Evolutionary conservation across 352 stramenopile genomes (phyloP).

Genomic region (Phytophthora vignae): DNA sequence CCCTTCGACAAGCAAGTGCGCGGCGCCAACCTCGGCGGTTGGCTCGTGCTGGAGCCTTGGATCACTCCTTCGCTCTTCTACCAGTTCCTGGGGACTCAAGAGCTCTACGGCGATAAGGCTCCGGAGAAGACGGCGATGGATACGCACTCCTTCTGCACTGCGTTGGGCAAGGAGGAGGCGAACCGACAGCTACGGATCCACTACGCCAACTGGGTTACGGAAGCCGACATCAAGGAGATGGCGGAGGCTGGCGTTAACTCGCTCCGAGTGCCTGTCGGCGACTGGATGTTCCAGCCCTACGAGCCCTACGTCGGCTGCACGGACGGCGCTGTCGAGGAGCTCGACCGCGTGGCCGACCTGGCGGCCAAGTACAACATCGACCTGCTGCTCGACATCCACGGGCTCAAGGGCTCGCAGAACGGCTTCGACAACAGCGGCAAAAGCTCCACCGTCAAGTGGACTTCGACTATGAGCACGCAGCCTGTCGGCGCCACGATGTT

Average conservation of each 20-base stretch:
- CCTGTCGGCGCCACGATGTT: conserved; percentile 21
- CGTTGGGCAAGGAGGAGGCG: conserved; percentile 86
- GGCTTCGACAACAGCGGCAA: conserved; percentile 96
- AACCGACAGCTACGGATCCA: conserved; percentile 93
- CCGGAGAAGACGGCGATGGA: conserved; percentile 91
- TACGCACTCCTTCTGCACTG: conserved; percentile 90
- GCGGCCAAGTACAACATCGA: conserved; percentile 85
- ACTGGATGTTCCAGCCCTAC: conserved; percentile 96
- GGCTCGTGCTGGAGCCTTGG: conserved; percentile 47
- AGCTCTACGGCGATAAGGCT: conserved; percentile 73
- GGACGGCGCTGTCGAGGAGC: conserved; percentile 90
- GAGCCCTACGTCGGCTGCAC: conserved; percentile 93
- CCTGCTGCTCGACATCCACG: conserved; percentile 94
- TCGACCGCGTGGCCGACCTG: conserved; percentile 89
- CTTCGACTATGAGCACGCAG: conserved; percentile 17
- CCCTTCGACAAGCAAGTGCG: conserved; percentile 72
- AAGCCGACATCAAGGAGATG: conserved; percentile 91
- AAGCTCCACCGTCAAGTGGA: conserved; percentile 50
- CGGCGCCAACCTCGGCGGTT: conserved; percentile 62
- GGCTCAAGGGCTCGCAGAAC: conserved; percentile 92
- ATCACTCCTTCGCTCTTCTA: conserved; percentile 31
- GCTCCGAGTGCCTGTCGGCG: conserved; percentile 63
- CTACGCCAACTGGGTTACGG: conserved; percentile 94
- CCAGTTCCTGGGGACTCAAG: conserved; percentile 38
- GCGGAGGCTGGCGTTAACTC: conserved; percentile 25